Evolutionary conservation across 2,329 filamentous ascomycete species (phyloP).

Genomic region (Pyrenophora tritici-repentis): DNA sequence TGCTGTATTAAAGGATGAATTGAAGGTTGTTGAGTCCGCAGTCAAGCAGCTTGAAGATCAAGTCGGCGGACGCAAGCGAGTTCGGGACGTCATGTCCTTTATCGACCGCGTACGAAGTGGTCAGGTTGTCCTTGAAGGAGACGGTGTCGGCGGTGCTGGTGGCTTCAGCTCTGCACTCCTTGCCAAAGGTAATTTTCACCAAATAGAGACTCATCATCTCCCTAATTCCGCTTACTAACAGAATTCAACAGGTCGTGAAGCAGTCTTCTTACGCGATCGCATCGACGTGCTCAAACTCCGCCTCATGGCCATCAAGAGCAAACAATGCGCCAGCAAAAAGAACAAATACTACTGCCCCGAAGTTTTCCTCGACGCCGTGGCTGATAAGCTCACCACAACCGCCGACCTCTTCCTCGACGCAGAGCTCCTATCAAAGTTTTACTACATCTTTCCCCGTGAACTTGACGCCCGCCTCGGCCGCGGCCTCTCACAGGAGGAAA

Average conservation of each 20-base stretch:
- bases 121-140: slow-evolving; percentile 81
- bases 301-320: slow-evolving; percentile 82
- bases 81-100: slow-evolving; percentile 87
- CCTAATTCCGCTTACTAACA: slow-evolving; percentile 11
- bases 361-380: slow-evolving; percentile 95
- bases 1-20: slow-evolving; percentile 81
- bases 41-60: slow-evolving; percentile 74
- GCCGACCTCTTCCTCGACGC: slow-evolving; percentile 97
- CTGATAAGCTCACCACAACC: slow-evolving; percentile 90
- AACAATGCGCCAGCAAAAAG: slow-evolving; percentile 79
- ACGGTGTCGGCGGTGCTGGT: slow-evolving; percentile 82
- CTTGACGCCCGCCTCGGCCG: slow-evolving; percentile 85
- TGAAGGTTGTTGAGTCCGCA: slow-evolving; percentile 81
- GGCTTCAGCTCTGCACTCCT: slow-evolving; percentile 89
- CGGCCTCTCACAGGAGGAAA: slow-evolving; percentile 75
- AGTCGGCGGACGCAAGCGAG: slow-evolving; percentile 81
- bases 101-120: slow-evolving; percentile 89
- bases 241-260: slow-evolving; percentile 73
- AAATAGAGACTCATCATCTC: no score
- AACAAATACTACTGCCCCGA: slow-evolving; percentile 98
- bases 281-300: slow-evolving; percentile 90
- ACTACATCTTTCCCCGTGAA: slow-evolving; percentile 95
- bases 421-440: slow-evolving; percentile 94
- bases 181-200: slow-evolving; percentile 67
- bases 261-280: slow-evolving; percentile 89